A percentile compares a stretch with the other conserved stretches of the same genome.
Conservation (phyloP, 805 yeast species). For the Kodamaea lidongshanica region DNA sequence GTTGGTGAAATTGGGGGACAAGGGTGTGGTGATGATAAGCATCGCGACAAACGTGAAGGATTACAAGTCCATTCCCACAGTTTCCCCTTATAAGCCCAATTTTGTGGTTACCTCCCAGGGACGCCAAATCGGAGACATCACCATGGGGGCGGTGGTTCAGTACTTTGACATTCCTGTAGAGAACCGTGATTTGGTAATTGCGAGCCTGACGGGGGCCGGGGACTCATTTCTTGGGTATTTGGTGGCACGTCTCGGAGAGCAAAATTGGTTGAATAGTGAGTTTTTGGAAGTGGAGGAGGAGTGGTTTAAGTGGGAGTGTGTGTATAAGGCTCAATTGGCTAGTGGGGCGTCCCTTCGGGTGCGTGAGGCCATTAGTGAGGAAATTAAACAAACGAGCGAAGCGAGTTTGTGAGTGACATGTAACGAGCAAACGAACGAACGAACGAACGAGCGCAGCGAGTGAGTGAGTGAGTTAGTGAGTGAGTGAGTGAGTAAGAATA, state of each 20-base stretch:
- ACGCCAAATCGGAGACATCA: slow-evolving; percentile 13
- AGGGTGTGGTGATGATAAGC: slow-evolving; percentile 48
- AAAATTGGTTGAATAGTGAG: slow-evolving; percentile 22
- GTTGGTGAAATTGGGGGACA: slow-evolving; percentile 58
- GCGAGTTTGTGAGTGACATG: too few relatives aligned
- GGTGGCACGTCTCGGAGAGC: slow-evolving; percentile 28
- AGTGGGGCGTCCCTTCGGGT: slow-evolving; percentile 26
- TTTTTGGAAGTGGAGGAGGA: slow-evolving; percentile 26
- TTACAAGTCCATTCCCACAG: slow-evolving; percentile 30
- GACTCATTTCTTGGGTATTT: slow-evolving; percentile 71
- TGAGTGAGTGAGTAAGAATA: too few relatives aligned
- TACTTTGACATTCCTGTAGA: slow-evolving; percentile 46
- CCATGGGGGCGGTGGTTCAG: slow-evolving; percentile 54
- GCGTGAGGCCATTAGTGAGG: slow-evolving; percentile 21
- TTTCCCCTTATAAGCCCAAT: slow-evolving; percentile 22
- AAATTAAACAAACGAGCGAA: slow-evolving; percentile 13
- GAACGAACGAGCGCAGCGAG: too few relatives aligned
- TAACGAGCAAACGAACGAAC: too few relatives aligned
- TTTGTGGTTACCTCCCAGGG: slow-evolving; percentile 15
- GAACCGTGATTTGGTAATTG: slow-evolving; percentile 29
- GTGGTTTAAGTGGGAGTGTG: slow-evolving; percentile 31
- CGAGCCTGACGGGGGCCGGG: slow-evolving; percentile 85
- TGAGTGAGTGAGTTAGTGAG: too few relatives aligned
- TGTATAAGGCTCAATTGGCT: slow-evolving; percentile 36
- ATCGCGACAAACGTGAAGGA: slow-evolving; percentile 29